These are phyloP conservation scores for Colletotrichum sp. DNA, from an alignment of 2,329 filamentous ascomycete species.

Conservation along the genomic window DNA sequence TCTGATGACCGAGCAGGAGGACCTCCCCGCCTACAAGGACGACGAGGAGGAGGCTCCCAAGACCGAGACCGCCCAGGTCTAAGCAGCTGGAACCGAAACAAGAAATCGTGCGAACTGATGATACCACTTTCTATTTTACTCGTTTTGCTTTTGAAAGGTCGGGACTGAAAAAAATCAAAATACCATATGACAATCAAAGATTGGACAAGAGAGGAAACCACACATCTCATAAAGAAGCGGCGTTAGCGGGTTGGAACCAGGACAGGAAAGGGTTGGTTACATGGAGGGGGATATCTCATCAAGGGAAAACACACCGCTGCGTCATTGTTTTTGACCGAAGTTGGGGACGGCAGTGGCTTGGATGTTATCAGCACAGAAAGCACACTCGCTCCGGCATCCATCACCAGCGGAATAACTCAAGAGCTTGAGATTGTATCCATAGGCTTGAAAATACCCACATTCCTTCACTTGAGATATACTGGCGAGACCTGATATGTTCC, in stretches of 20 bases:
- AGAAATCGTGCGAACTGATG: slow-evolving; percentile 7
- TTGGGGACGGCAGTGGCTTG: background rate
- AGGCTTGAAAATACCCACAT: slow-evolving; percentile 2
- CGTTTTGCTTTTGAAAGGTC: background rate
- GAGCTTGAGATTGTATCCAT: background rate
- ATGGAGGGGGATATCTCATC: background rate
- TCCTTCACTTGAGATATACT: background rate
- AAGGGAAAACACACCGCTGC: background rate
- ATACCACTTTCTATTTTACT: slow-evolving; percentile 15
- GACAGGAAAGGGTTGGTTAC: background rate
- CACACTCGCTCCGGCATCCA: background rate
- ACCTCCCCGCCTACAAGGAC: slow-evolving; percentile 32
- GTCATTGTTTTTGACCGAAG: background rate
- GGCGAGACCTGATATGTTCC: background rate
- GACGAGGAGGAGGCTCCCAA: slow-evolving; percentile 18
- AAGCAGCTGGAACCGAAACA: background rate
- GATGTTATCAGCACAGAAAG: background rate
- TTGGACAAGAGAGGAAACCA: slow-evolving; percentile 19
- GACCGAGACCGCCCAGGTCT: slow-evolving; percentile 8
- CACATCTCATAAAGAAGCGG: slow-evolving; percentile 10
- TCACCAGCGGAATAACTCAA: background rate
- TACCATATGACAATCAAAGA: slow-evolving; percentile 1
- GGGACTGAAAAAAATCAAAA: background rate
- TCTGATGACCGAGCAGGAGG: slow-evolving; percentile 46
- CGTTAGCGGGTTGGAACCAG: background rate